A percentile compares a stretch with the other conserved stretches of the same genome.
Evolutionary conservation across 768 basidiomycete genomes (phyloP).

Genomic region (Boletus rufocinnamomeus): DNA sequence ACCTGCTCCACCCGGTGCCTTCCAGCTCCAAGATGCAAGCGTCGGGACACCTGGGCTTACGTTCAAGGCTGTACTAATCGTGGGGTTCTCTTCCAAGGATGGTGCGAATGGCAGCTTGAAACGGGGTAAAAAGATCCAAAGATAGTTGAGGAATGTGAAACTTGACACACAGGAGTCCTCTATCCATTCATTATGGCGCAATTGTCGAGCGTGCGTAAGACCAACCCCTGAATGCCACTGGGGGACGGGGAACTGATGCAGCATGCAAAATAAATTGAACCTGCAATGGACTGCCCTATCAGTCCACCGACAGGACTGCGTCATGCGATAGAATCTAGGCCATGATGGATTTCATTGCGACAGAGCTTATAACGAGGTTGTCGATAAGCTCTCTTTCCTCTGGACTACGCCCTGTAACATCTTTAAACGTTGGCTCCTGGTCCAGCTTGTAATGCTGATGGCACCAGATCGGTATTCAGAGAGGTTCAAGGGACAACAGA

Average conservation of each 20-base stretch:
- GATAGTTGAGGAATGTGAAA: too few relatives aligned
- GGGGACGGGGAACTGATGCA: background rate
- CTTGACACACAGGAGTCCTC: too few relatives aligned
- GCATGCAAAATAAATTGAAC: background rate
- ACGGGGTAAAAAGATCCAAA: background rate
- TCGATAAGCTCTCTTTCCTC: slow-evolving; percentile 50
- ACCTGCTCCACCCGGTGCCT: background rate
- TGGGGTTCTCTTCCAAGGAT: background rate
- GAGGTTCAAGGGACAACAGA: too few relatives aligned
- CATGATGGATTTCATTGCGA: slow-evolving; percentile 77
- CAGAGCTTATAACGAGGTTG: slow-evolving; percentile 71
- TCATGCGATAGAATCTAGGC: slow-evolving; percentile 10
- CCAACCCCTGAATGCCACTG: background rate
- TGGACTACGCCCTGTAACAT: slow-evolving; percentile 33
- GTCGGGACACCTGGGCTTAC: background rate
- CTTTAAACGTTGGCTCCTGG: slow-evolving; percentile 46
- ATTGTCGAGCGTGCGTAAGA: background rate
- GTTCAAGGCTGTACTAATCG: background rate
- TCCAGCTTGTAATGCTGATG: slow-evolving; percentile 71
- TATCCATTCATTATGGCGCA: background rate
- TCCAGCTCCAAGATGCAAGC: background rate
- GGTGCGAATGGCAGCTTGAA: background rate
- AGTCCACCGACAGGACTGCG: background rate
- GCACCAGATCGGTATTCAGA: background rate
- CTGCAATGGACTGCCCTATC: background rate